Percentiles rank a stretch among this genome's conserved stretches.
Conservation (phyloP, 306 rosid species). For the Begonia loranthoides region DNA sequence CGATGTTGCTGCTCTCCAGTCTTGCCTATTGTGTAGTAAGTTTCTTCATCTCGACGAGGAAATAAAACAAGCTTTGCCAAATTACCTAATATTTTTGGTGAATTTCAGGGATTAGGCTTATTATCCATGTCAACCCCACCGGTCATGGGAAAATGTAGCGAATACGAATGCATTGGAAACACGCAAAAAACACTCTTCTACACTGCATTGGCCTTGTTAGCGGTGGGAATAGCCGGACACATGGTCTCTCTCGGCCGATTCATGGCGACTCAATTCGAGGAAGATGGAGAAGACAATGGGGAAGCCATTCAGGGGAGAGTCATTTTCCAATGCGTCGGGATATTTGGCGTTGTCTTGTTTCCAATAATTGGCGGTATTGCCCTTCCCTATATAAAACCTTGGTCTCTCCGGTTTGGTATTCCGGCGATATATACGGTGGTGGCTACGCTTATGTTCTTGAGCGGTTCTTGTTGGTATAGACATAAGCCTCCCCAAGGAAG, state of each 20-base stretch:
- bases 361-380: conserved; percentile 8
- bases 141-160: conserved; percentile 10
- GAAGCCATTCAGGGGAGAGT: too few relatives aligned
- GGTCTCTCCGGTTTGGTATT: conserved; percentile 13
- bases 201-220: conserved; percentile 11
- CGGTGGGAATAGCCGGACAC: conserved; percentile 14
- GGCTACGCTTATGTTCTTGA: conserved; percentile 13
- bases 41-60: not conserved
- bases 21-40: conserved; percentile 11
- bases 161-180: conserved; percentile 12
- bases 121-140: conserved; percentile 24
- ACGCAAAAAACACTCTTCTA: conserved; percentile 10
- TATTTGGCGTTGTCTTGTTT: not conserved
- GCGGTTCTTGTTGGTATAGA: conserved; percentile 1
- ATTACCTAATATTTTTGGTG: not conserved
- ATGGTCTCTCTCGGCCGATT: not conserved
- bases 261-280: not conserved
- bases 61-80: not conserved
- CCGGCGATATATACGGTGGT: conserved; percentile 3
- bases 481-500: conserved; percentile 9
- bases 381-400: conserved; percentile 10
- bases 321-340: not conserved
- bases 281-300: not conserved
- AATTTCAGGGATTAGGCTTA: conserved; percentile 13
- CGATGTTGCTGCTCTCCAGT: conserved; percentile 11